Evolutionary conservation across 2,329 filamentous ascomycete genomes (phyloP).

Genomic region (Periconia sp.): DNA sequence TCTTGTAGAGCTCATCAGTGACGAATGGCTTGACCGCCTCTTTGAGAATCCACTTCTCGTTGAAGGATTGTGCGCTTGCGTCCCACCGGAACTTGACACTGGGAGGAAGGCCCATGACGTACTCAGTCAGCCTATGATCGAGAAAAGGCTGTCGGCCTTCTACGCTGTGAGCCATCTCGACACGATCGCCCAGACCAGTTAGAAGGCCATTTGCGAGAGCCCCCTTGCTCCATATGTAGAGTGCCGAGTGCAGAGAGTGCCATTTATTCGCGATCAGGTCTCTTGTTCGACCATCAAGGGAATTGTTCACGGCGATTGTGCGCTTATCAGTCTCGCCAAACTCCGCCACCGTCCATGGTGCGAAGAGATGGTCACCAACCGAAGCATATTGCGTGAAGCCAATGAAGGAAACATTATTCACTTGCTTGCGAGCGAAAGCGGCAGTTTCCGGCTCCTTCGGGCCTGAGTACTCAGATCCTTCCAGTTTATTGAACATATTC

Average conservation of each 20-base stretch:
- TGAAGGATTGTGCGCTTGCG: conserved; percentile 14
- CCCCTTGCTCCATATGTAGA: conserved; percentile 32
- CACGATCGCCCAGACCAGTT: conserved; percentile 52
- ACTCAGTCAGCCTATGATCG: conserved; percentile 48
- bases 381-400: conserved; percentile 18
- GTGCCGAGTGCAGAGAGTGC: conserved; percentile 31
- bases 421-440: conserved; percentile 15
- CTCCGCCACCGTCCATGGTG: conserved; percentile 15
- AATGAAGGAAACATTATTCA: conserved; percentile 23
- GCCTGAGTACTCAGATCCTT: conserved; percentile 14
- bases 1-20: conserved; percentile 58
- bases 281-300: conserved; percentile 31
- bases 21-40: conserved; percentile 59
- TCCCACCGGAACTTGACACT: conserved; percentile 45
- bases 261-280: conserved; percentile 26
- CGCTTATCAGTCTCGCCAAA: conserved; percentile 20
- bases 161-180: conserved; percentile 53
- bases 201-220: conserved; percentile 44
- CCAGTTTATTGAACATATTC: conserved; percentile 11
- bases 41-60: conserved; percentile 60
- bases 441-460: conserved; percentile 20
- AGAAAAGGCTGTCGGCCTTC: conserved; percentile 51
- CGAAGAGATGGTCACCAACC: conserved; percentile 12
- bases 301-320: conserved; percentile 14
- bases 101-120: conserved; percentile 46